Conservation (phyloP, 2,329 filamentous ascomycete species). For the Aphanocladium album region DNA sequence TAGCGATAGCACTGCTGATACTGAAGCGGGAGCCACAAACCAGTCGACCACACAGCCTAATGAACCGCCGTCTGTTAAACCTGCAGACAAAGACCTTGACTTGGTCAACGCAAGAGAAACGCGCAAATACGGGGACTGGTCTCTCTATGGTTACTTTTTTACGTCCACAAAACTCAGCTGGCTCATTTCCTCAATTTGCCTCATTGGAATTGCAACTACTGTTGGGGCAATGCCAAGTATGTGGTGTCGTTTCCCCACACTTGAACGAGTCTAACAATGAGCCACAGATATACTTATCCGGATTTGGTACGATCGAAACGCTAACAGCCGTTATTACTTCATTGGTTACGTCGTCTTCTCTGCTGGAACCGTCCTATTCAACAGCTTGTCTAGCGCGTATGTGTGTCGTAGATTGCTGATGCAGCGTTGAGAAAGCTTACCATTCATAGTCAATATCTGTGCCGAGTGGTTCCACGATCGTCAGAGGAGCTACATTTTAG, state of each 20-base stretch:
- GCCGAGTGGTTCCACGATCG: not conserved
- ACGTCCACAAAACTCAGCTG: not conserved
- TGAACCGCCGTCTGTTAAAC: not conserved
- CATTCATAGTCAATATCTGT: not conserved
- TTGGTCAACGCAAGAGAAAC: not conserved
- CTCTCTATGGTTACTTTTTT: not conserved
- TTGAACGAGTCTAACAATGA: not conserved
- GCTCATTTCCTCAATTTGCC: not conserved
- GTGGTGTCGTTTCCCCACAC: not conserved
- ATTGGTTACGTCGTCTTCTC: not conserved
- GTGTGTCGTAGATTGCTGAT: not conserved
- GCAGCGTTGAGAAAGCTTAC: not conserved
- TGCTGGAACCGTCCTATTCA: not conserved
- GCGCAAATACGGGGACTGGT: not conserved
- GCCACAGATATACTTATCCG: not conserved
- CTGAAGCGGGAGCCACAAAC: too few species aligned
- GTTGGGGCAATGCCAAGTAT: not conserved
- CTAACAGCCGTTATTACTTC: not conserved
- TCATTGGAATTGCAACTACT: not conserved
- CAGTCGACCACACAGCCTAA: not conserved
- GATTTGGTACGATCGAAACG: constrained; percentile 1
- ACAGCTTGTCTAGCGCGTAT: not conserved
- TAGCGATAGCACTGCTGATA: not conserved
- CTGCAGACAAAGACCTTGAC: not conserved
- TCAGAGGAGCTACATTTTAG: not conserved